Conservation (phyloP, 208 protist species). For the Crithidia expoeki region DNA sequence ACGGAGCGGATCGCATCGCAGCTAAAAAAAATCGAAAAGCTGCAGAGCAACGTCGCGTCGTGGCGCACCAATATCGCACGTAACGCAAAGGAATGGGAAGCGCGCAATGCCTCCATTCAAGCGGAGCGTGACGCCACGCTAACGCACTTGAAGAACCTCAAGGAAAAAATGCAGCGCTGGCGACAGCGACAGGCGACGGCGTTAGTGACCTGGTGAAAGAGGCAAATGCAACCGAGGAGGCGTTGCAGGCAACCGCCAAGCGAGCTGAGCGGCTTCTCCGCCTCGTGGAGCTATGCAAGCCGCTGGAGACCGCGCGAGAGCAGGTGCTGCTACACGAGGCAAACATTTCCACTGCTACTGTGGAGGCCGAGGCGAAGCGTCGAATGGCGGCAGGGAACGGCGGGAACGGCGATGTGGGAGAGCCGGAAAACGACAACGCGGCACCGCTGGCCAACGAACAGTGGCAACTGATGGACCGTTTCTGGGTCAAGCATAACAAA, state of each 20-base stretch:
- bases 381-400: slow-evolving; percentile 48
- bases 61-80: slow-evolving; percentile 92
- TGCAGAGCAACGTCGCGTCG: slow-evolving; percentile 91
- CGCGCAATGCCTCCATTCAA: slow-evolving; percentile 91
- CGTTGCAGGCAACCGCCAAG: slow-evolving; percentile 66
- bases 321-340: slow-evolving; percentile 91
- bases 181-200: slow-evolving; percentile 80
- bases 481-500: slow-evolving; percentile 96
- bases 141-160: slow-evolving; percentile 92
- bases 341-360: slow-evolving; percentile 64
- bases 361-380: slow-evolving; percentile 75
- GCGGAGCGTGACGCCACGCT: slow-evolving; percentile 93
- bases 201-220: slow-evolving; percentile 93
- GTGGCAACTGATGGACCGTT: slow-evolving; percentile 93
- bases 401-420: slow-evolving; percentile 34
- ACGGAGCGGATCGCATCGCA: slow-evolving; percentile 89
- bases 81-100: slow-evolving; percentile 91
- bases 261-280: slow-evolving; percentile 91
- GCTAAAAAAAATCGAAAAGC: slow-evolving; percentile 93
- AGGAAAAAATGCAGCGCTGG: slow-evolving; percentile 94
- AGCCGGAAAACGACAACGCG: slow-evolving; percentile 10
- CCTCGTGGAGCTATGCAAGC: slow-evolving; percentile 92
- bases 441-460: slow-evolving; percentile 50
- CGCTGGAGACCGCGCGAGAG: slow-evolving; percentile 96
- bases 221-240: slow-evolving; percentile 78